Evolutionary conservation across 1,284 basidiomycete genomes (phyloP), one percentile per base, ranked within the genome.

Genomic region (Tylopilus orsonianus): DNA sequence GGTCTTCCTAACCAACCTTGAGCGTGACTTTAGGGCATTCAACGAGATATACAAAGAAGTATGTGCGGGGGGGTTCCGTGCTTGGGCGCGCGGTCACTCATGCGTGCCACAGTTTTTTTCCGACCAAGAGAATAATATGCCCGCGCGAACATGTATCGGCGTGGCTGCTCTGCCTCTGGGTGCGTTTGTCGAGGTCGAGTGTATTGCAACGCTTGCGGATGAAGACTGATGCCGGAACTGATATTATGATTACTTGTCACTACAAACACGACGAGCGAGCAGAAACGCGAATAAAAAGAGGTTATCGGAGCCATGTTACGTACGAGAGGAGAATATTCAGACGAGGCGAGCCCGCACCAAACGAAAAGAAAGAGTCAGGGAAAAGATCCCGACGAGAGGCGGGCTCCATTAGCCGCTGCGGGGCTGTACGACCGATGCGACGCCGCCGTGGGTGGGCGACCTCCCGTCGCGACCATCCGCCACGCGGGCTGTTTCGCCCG

Each of bases 401-500:
- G 48, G 13, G 2, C 38, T 3, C 20, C 38, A 10, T 33, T n/a
- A n/a, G n/a, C n/a, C n/a, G n/a, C n/a, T n/a, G n/a, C 36, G 1
- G 34, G 27, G 33, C 35, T 40, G 2, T 49, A 51, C 4, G 44
- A 47, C 12, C 39, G 41, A 22, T 23, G 50, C 14, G 46, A 52
- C 0, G 22, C 22, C 9, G 46, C 24, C 2, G 48, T 48, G 32
- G 46, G 41, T 8, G 56, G 46, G 8, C 53, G 56, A 6, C 10
- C 14, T 7, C 29, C 27, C 27, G 40, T 30, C 9, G 24, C 13
- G n/a, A 52, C 67, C 7, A 58, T 65, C 24, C 66, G 68, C 79
- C 79, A 97, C 5, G 81, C 76, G 12, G 82, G 79, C 66, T 97
- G 93, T 61, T 92, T 93, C 56, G 77, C 74, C 60, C 90, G 88